Conservation (phyloP, 495 filamentous ascomycete species). For the Bacidia gigantensis region DNA sequence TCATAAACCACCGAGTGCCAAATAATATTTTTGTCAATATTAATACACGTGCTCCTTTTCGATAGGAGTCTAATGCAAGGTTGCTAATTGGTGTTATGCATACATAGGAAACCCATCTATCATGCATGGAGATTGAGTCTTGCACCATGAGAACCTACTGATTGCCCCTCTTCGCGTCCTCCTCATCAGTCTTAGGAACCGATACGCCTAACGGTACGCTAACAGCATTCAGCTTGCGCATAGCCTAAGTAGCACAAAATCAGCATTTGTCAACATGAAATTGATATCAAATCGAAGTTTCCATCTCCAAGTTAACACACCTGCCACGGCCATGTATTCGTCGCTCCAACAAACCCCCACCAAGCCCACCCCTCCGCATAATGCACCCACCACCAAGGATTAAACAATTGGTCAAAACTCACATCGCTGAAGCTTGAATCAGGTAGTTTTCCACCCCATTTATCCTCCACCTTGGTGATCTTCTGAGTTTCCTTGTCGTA, state of each 20-base stretch:
- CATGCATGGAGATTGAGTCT: too few species aligned
- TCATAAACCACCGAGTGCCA: too few species aligned
- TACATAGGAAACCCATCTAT: too few species aligned
- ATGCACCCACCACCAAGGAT: slow-evolving; percentile 27
- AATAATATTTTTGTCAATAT: too few species aligned
- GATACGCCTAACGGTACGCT: slow-evolving; percentile 40
- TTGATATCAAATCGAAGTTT: background rate
- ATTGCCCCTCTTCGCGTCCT: slow-evolving; percentile 28
- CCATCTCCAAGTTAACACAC: slow-evolving; percentile 13
- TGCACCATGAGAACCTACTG: slow-evolving; percentile 3
- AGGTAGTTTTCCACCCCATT: slow-evolving; percentile 41
- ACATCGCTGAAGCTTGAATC: slow-evolving; percentile 35
- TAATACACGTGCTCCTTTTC: too few species aligned
- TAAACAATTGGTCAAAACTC: slow-evolving; percentile 25
- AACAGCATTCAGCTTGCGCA: slow-evolving; percentile 41
- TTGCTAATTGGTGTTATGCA: too few species aligned
- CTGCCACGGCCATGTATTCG: slow-evolving; percentile 22
- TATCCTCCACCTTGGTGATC: slow-evolving; percentile 42
- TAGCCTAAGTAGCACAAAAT: slow-evolving; percentile 27
- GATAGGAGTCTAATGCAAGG: too few species aligned
- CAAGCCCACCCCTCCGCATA: slow-evolving; percentile 26
- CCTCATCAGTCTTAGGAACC: slow-evolving; percentile 44
- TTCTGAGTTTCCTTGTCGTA: slow-evolving; percentile 26
- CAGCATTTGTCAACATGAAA: slow-evolving; percentile 11
- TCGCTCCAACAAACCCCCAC: slow-evolving; percentile 23